Evolutionary conservation across 768 basidiomycete genomes (phyloP), one percentile per base, ranked within the genome.

Genomic region (Amanita fuliginea): DNA sequence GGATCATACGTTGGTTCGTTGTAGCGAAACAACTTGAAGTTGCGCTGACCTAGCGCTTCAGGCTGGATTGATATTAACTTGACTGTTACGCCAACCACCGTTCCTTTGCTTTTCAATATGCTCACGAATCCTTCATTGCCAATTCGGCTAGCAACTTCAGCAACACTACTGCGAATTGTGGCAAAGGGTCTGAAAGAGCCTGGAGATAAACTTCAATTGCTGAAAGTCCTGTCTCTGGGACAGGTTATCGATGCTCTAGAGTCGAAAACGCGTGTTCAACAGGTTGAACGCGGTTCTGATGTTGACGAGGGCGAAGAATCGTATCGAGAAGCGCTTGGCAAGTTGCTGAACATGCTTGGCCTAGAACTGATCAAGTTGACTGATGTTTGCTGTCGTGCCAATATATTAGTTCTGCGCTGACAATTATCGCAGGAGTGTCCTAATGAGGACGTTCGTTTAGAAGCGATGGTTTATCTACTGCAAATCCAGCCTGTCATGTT

Each of bases 1-100:
- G 87, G 81, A 3, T 90, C 91, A 26, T 98, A 97, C 61, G 92
- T 91, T 51, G 90, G 94, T 96, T 62, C 60, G 94, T 50, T 24
- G n/a, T 7, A 18, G 21, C 3, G 22, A 39, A 28, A 13, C 5
- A 11, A 4, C 21, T 9, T 14, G 13, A 24, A 14, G 21, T 8
- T 35, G 30, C 5, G 14, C 32, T 42, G 4, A 45, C 21, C 18
- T 39, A 14, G 6, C 7, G 5, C 36, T 11, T 24, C 57, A 96
- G 95, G 92, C 11, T 99, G 96, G 96, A 86, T 98, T 56, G 96
- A 99, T 60, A 94, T 99, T 56, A 92, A 91, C 59, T 71, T 98
- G 54, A 93, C 96, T 10, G 86, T 99, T 52, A 97, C 94, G 1
- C 89, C 87, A 10, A 78, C 76, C 11, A 91, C 94, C 2, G 79